phyloP scores from a whole-genome alignment of 345 rosid genomes.

The Garcia nutans region DNA sequence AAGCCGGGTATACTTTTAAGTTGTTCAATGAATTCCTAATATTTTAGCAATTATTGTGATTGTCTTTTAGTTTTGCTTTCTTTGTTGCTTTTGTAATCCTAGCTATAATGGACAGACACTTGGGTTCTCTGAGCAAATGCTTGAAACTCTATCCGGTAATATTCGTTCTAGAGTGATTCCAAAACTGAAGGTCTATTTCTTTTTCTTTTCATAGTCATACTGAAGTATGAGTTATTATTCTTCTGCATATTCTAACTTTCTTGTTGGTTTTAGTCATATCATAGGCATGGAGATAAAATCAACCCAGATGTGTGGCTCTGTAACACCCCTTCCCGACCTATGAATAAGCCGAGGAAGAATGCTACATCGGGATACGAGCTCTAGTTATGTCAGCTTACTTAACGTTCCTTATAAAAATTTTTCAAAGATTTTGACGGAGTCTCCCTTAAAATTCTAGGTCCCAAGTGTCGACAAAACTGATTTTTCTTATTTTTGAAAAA shows the following conservation, averaged over 20 bases:
- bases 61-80: constrained; percentile 5
- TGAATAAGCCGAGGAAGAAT: too few relatives aligned
- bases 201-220: constrained; percentile 1
- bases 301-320: constrained; percentile 96
- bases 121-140: constrained; percentile 84
- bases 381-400: too few relatives aligned
- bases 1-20: constrained; percentile 41
- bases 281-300: constrained; percentile 56
- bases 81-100: constrained; percentile 4
- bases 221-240: constrained; percentile 9
- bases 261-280: constrained; percentile 62
- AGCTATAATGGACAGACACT: constrained; percentile 51
- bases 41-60: background rate
- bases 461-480: too few relatives aligned
- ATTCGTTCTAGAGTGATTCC: constrained; percentile 77
- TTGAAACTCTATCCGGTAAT: constrained; percentile 79
- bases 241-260: constrained; percentile 10
- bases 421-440: too few relatives aligned
- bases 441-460: too few relatives aligned
- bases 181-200: constrained; percentile 61
- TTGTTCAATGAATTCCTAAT: constrained; percentile 11
- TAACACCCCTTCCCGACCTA: too few relatives aligned
- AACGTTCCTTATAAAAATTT: too few relatives aligned
- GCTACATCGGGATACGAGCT: too few relatives aligned
- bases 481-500: too few relatives aligned